Evolutionary conservation across 2,329 filamentous ascomycete species (phyloP).

Genomic region (Teratosphaeria zuluensis): DNA sequence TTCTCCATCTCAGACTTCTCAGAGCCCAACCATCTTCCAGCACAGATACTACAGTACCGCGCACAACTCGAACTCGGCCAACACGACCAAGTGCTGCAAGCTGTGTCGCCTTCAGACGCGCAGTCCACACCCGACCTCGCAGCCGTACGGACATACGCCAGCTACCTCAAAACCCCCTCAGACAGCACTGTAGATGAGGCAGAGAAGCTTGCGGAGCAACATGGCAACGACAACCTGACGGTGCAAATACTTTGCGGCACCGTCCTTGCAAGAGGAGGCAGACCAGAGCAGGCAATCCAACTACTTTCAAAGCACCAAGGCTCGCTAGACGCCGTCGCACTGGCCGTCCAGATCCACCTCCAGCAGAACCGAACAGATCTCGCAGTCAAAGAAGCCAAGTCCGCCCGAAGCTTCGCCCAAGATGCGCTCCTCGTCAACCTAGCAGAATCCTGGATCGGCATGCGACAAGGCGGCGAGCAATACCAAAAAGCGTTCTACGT

Average conservation of each 20-base stretch:
- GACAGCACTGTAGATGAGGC: slow-evolving; percentile 46
- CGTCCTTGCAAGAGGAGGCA: slow-evolving; percentile 67
- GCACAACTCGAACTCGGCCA: slow-evolving; percentile 76
- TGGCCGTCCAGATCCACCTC: slow-evolving; percentile 87
- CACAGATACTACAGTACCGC: slow-evolving; percentile 69
- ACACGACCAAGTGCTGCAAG: slow-evolving; percentile 59
- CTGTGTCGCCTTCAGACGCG: slow-evolving; percentile 53
- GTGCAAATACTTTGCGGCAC: slow-evolving; percentile 79
- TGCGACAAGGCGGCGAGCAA: slow-evolving; percentile 86
- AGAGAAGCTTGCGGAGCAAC: slow-evolving; percentile 56
- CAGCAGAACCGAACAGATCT: slow-evolving; percentile 86
- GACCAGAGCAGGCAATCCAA: slow-evolving; percentile 74
- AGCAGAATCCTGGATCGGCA: slow-evolving; percentile 87
- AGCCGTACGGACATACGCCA: slow-evolving; percentile 67
- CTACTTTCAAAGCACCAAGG: slow-evolving; percentile 76
- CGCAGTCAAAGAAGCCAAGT: slow-evolving; percentile 76
- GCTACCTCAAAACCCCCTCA: slow-evolving; percentile 35
- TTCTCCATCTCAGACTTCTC: slow-evolving; percentile 76
- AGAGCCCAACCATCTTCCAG: slow-evolving; percentile 64
- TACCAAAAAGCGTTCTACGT: slow-evolving; percentile 98
- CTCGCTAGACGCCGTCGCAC: slow-evolving; percentile 65
- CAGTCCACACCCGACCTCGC: slow-evolving; percentile 56
- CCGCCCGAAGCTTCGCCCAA: slow-evolving; percentile 87
- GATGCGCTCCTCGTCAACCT: slow-evolving; percentile 89
- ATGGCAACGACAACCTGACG: slow-evolving; percentile 60